Base-by-base conservation (phyloP, 202 grass and related monocot species). In the Alloteropsis angusta region DNA sequence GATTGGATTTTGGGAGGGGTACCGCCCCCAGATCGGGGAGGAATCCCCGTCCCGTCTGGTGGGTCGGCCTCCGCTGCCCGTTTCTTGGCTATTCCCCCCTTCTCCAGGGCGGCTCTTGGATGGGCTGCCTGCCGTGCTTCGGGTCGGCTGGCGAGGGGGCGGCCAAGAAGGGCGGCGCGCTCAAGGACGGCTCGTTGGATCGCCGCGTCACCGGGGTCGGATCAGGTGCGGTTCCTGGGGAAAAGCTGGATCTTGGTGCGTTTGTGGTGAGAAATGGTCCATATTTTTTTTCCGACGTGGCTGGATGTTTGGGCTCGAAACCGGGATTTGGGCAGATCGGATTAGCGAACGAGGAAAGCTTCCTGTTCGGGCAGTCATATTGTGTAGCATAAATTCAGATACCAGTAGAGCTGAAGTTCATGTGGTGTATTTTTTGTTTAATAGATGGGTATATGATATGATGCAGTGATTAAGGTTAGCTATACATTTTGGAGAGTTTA, bases 81-180 rank as follows among this genome's bases (percentile, higher is more conserved):
- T 74, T 76, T 76, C 56, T 76, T 70, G n/a, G 44, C 41, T 46
- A 55, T 71, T 58, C 9, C 8, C 3, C 49, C 49, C 9, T 30
- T 13, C 32, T 2, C 9, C 44, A 25, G 55, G 68, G 60, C 48
- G 76, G 72, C 72, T 88, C 78, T 74, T 60, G 73, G 80, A 93
- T 93, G 91, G 80, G 85, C 70, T 93, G 91, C 76, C 65, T 93
- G 53, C 76, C 80, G 37, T 93, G 91, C 78, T 93, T 88, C 26
- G 72, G 85, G 68, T 90, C 85, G 60, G 61, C 38, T 17, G 60
- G 70, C 61, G 77, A 90, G 66, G 82, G 75, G 82, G 78, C 71
- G 53, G 52, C 26, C 21, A 86, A 85, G 78, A 85, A 90, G 85
- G 78, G 76, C 56, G 58, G 84, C 5, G 84, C 49, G 42, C 58